Percentiles rank a stretch among this genome's conserved stretches.
phyloP scores from a whole-genome alignment of 2,329 filamentous ascomycete species.

The Aciculosporium take region DNA sequence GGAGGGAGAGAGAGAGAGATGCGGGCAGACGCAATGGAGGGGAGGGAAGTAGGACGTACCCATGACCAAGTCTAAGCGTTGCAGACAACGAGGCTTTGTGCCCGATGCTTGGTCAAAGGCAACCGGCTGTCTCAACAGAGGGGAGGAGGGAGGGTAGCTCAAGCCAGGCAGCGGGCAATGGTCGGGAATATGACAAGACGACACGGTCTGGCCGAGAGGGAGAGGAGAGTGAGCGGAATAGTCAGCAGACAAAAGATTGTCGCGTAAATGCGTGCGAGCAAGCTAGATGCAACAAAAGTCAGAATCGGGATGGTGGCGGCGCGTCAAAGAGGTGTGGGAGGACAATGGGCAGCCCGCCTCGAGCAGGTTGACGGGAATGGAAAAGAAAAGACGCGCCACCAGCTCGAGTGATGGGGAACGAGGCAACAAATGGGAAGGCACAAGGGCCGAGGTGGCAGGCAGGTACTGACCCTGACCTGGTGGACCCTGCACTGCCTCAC shows the following conservation, averaged over 20 bases:
- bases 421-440: neutral
- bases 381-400: slow-evolving; percentile 9
- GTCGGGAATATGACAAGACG: slow-evolving; percentile 12
- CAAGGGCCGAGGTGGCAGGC: slow-evolving; percentile 7
- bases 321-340: slow-evolving; percentile 9
- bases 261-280: slow-evolving; percentile 19
- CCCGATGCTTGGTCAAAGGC: slow-evolving; percentile 9
- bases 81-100: slow-evolving; percentile 10
- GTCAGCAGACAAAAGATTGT: slow-evolving; percentile 18
- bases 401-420: slow-evolving; percentile 6
- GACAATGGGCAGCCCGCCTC: slow-evolving; percentile 6
- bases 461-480: too few relatives aligned
- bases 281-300: slow-evolving; percentile 17
- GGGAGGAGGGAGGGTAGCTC: slow-evolving; percentile 13
- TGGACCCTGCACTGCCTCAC: slow-evolving; percentile 9
- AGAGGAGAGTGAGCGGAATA: slow-evolving; percentile 16
- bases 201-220: slow-evolving; percentile 9
- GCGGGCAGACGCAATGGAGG: slow-evolving; percentile 5
- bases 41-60: slow-evolving; percentile 9
- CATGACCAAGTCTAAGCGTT: slow-evolving; percentile 12
- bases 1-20: neutral
- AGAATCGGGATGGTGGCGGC: slow-evolving; percentile 12
- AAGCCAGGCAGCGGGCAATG: slow-evolving; percentile 11
- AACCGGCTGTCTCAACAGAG: slow-evolving; percentile 15
- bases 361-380: slow-evolving; percentile 6